Evolutionary conservation across 495 filamentous ascomycete species (phyloP), one percentile per base, ranked within the genome.

Genomic region (Halenospora varia): DNA sequence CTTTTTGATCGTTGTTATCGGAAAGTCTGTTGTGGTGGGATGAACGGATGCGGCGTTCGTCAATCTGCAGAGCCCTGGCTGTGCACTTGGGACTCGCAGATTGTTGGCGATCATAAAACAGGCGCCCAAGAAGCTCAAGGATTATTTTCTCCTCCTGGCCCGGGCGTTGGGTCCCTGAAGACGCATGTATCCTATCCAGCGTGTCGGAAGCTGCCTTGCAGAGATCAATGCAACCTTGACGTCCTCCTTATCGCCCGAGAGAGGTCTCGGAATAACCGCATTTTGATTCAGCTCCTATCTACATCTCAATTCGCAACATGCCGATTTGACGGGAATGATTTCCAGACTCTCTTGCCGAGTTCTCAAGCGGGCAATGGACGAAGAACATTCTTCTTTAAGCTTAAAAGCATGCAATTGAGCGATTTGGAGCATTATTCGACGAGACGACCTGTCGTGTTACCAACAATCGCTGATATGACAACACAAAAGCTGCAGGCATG

Each of bases 21-120:
- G 44, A 23, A 19, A 25, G 42, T 42, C 25, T 23, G 22, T 26
- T 8, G 15, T 10, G 2, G 15, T n/a, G n/a, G n/a, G n/a, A n/a
- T n/a, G n/a, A n/a, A n/a, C n/a, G 17, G 29, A 11, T 50, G 45
- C 46, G 45, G 54, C 46, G 46, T 42, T 48, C 54, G 42, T 50
- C 26, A 41, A 56, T 56, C 54, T 40, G 40, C 24, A 48, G 6
- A 24, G 47, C 47, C 47, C 19, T 49, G 47, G 20, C 10, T 8
- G 10, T 19, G 10, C 23, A 49, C 20, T 25, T 23, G 9, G 29
- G 2, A 20, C 23, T 39, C 39, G 24, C 11, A 26, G 49, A 20
- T 18, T 41, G 11, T 42, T 8, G 19, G 9, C 47, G 20, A 24
- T 49, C 23, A 19, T 23, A 35, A n/a, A 35, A 35, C 29, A 35